These are phyloP conservation scores for Scedosporium apiospermum DNA, from an alignment of 2,329 filamentous ascomycete genomes.

Conservation along the genomic window DNA sequence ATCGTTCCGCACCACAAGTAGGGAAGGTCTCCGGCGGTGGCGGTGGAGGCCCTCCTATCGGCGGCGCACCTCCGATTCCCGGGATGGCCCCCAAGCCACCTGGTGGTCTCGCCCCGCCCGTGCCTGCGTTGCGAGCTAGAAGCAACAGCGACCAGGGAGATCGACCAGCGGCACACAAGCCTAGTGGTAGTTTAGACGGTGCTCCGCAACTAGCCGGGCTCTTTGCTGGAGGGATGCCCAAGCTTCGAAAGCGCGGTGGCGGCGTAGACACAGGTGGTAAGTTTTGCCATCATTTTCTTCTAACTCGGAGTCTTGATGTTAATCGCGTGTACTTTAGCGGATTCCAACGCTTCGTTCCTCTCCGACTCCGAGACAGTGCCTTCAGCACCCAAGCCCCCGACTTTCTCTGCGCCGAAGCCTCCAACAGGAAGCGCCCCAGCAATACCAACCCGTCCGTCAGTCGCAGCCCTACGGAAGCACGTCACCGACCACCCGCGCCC, in stretches of 20 bases:
- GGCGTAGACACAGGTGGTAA: slow-evolving; percentile 58
- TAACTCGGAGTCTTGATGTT: background rate
- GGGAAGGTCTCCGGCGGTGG: slow-evolving; percentile 40
- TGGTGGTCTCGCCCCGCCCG: slow-evolving; percentile 60
- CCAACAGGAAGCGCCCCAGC: slow-evolving; percentile 42
- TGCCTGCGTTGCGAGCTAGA: slow-evolving; percentile 55
- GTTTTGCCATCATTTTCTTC: background rate
- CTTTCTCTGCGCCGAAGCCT: slow-evolving; percentile 45
- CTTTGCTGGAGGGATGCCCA: slow-evolving; percentile 92
- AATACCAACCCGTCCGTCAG: slow-evolving; percentile 26
- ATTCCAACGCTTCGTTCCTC: slow-evolving; percentile 57
- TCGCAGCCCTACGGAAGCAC: slow-evolving; percentile 52
- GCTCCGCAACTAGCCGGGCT: slow-evolving; percentile 78
- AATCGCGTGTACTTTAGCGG: slow-evolving; percentile 13
- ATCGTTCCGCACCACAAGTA: slow-evolving; percentile 74
- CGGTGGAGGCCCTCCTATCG: slow-evolving; percentile 47
- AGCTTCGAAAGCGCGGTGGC: slow-evolving; percentile 78
- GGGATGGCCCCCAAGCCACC: slow-evolving; percentile 45
- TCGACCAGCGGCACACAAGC: slow-evolving; percentile 15
- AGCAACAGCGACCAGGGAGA: slow-evolving; percentile 73
- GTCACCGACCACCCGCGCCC: slow-evolving; percentile 43
- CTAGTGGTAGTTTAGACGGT: slow-evolving; percentile 32
- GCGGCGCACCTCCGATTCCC: slow-evolving; percentile 68
- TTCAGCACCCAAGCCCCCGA: slow-evolving; percentile 44
- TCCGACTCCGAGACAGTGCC: slow-evolving; percentile 66